These are phyloP conservation scores for Megacollybia platyphylla DNA, from an alignment of 1,284 basidiomycete genomes.

Conservation along the genomic window DNA sequence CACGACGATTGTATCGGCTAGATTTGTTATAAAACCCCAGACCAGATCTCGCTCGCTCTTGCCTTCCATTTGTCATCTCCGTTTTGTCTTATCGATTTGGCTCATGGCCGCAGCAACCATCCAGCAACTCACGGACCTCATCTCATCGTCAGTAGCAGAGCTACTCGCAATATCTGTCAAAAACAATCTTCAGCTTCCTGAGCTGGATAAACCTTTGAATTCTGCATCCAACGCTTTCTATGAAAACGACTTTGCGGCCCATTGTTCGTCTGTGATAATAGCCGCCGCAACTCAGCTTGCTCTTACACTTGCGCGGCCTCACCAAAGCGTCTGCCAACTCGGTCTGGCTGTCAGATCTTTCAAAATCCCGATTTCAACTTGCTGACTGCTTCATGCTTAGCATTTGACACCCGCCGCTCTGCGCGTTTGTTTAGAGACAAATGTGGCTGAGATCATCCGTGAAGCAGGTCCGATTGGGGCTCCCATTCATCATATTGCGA, in stretches of 20 bases:
- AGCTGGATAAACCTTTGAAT: neutral
- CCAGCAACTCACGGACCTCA: conserved; percentile 1
- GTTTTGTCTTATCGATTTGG: neutral
- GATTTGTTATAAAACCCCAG: neutral
- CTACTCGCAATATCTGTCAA: neutral
- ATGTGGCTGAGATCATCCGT: conserved; percentile 3
- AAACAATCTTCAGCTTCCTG: neutral
- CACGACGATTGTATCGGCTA: neutral
- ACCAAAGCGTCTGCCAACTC: neutral
- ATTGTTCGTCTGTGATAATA: conserved; percentile 2
- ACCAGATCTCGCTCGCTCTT: neutral
- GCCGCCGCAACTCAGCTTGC: conserved; percentile 7
- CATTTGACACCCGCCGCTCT: neutral
- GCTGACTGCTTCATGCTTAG: neutral
- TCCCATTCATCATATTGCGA: conserved; percentile 4
- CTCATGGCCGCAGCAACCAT: neutral
- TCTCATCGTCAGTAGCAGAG: neutral
- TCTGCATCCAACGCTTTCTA: neutral
- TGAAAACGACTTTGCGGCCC: neutral
- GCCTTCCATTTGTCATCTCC: neutral
- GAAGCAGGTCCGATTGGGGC: conserved; percentile 5
- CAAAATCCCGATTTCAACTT: neutral
- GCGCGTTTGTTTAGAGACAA: neutral
- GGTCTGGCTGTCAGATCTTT: neutral
- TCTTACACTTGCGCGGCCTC: neutral